phyloP scores from a whole-genome alignment of 768 basidiomycete species.

The Boletus sensibilis region DNA sequence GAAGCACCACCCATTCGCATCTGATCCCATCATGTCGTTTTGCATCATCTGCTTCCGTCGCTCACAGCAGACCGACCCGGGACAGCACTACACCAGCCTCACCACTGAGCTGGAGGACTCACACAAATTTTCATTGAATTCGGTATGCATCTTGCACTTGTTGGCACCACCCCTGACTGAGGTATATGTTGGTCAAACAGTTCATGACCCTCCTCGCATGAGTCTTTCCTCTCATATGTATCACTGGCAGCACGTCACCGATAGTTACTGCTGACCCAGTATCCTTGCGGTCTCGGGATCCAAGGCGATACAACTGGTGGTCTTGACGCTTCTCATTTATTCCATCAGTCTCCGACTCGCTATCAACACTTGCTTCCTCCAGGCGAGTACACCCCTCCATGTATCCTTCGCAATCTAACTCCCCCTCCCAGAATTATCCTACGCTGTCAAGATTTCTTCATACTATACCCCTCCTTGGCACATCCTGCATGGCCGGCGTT shows the following conservation, averaged over 20 bases:
- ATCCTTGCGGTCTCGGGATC: slow-evolving; percentile 14
- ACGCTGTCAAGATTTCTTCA: too few relatives aligned
- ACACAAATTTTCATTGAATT: slow-evolving; percentile 15
- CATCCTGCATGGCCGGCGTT: slow-evolving; percentile 1
- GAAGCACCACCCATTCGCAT: too few relatives aligned
- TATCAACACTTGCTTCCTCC: slow-evolving; percentile 2
- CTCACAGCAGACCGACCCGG: too few relatives aligned
- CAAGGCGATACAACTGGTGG: slow-evolving; percentile 1
- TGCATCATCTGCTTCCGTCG: too few relatives aligned
- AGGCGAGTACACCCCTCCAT: slow-evolving; percentile 2
- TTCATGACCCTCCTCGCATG: slow-evolving; percentile 15
- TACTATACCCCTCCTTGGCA: slow-evolving; percentile 19
- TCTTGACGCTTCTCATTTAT: slow-evolving; percentile 18
- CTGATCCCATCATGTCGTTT: too few relatives aligned
- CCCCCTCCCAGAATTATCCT: too few relatives aligned
- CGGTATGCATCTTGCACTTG: slow-evolving; percentile 3
- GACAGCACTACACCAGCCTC: too few relatives aligned
- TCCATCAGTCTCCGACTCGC: slow-evolving; percentile 17
- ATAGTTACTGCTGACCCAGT: neutral
- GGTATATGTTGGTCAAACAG: neutral
- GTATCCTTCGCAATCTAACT: too few relatives aligned
- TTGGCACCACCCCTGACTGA: neutral
- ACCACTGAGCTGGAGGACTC: slow-evolving; percentile 7
- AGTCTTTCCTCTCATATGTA: slow-evolving; percentile 2
- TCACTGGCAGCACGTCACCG: neutral